Percentiles rank a stretch among this genome's conserved stretches.
Evolutionary conservation across 2,329 filamentous ascomycete species (phyloP).

Genomic region (Monascus ruber): DNA sequence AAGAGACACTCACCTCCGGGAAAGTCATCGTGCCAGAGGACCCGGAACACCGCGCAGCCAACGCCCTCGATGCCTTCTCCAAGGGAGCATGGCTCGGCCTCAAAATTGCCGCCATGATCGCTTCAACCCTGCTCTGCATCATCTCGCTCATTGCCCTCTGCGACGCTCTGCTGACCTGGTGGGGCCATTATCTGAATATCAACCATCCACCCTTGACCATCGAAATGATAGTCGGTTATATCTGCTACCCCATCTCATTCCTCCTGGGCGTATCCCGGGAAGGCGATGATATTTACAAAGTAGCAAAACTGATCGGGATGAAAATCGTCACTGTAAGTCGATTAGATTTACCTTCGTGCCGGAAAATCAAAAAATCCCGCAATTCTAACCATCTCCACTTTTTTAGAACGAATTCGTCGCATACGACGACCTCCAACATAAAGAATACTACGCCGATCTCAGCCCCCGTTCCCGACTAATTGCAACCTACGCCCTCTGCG

Average conservation of each 20-base stretch:
- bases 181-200: constrained; percentile 68
- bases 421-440: constrained; percentile 46
- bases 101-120: constrained; percentile 76
- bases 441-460: constrained; percentile 45
- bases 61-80: constrained; percentile 73
- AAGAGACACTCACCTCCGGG: constrained; percentile 74
- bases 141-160: constrained; percentile 63
- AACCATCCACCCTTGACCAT: constrained; percentile 59
- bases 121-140: constrained; percentile 70
- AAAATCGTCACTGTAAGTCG: constrained; percentile 62
- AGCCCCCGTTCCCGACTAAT: constrained; percentile 65
- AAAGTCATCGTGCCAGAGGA: constrained; percentile 72
- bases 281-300: constrained; percentile 54
- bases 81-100: constrained; percentile 77
- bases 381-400: constrained; percentile 1
- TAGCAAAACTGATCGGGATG: constrained; percentile 67
- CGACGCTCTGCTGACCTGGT: constrained; percentile 73
- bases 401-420: constrained; percentile 65
- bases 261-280: constrained; percentile 64
- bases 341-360: constrained; percentile 6
- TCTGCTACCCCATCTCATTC: constrained; percentile 69
- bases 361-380: background rate
- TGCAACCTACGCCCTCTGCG: constrained; percentile 73
- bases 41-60: constrained; percentile 58
- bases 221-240: constrained; percentile 63